These are phyloP conservation scores for Fusarium sp. DNA, from an alignment of 2,329 filamentous ascomycete genomes.

Conservation along the genomic window DNA sequence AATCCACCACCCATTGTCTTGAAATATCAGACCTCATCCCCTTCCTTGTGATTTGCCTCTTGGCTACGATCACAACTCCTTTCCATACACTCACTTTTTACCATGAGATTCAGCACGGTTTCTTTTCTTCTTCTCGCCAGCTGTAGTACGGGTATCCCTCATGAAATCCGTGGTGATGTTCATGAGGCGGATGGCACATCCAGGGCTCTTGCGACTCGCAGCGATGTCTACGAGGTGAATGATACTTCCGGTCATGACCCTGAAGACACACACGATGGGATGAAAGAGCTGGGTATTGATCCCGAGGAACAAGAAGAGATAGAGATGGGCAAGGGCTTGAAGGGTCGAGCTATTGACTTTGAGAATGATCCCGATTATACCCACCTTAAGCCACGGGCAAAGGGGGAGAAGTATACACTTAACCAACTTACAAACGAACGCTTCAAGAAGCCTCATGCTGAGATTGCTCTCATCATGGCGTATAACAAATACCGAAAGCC, in stretches of 20 bases:
- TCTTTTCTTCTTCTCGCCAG: conserved; percentile 33
- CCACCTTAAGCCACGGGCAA: conserved; percentile 16
- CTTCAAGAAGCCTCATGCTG: conserved; percentile 52
- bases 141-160: conserved; percentile 31
- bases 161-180: conserved; percentile 17
- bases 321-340: conserved; percentile 1
- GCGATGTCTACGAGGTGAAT: conserved; percentile 4
- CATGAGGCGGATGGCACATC: conserved; percentile 11
- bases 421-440: conserved; percentile 52
- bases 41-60: background rate
- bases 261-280: conserved; percentile 7
- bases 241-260: conserved; percentile 7
- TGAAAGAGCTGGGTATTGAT: background rate
- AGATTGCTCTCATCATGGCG: conserved; percentile 48
- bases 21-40: conserved; percentile 31
- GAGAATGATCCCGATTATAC: conserved; percentile 8
- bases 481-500: conserved; percentile 55
- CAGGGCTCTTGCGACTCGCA: background rate
- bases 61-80: background rate
- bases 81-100: background rate
- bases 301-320: conserved; percentile 11
- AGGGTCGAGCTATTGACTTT: conserved; percentile 10
- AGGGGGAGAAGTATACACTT: conserved; percentile 48
- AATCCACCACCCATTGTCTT: conserved; percentile 22
- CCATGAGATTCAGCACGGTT: conserved; percentile 43